Evolutionary conservation across 108 stramenopile genomes (phyloP).

Genomic region (Poteriospumella lacustris): DNA sequence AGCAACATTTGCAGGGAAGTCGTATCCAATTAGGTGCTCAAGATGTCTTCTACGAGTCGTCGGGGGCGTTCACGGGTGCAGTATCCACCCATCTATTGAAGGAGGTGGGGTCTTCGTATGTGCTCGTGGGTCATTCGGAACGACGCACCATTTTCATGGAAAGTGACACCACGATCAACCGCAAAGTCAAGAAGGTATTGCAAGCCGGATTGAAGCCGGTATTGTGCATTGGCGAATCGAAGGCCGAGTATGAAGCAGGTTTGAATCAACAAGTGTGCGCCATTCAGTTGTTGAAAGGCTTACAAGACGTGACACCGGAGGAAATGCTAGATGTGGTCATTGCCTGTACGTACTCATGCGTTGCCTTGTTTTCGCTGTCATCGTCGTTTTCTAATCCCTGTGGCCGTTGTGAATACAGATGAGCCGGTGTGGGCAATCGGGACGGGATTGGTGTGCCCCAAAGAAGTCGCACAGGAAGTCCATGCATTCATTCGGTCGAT

Average conservation of each 20-base stretch:
- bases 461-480: constrained; percentile 12
- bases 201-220: not conserved
- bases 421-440: constrained; percentile 28
- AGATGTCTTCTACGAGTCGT: constrained; percentile 38
- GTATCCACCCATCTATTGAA: constrained; percentile 49
- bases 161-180: constrained; percentile 43
- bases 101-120: constrained; percentile 49
- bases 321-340: constrained; percentile 58
- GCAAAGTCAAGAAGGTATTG: constrained; percentile 36
- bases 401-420: constrained; percentile 3
- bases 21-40: constrained; percentile 31
- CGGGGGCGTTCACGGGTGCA: constrained; percentile 61
- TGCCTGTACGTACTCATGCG: constrained; percentile 41
- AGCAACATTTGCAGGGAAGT: constrained; percentile 51
- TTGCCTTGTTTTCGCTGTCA: not conserved
- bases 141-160: constrained; percentile 53
- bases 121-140: constrained; percentile 60
- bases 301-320: constrained; percentile 51
- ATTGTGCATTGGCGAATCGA: constrained; percentile 13
- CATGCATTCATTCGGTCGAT: not conserved
- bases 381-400: not conserved
- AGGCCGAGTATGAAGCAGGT: constrained; percentile 28
- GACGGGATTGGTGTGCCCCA: constrained; percentile 18
- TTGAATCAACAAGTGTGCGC: constrained; percentile 37
- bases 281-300: constrained; percentile 46